A percentile compares a stretch with the other conserved stretches of the same genome.
Conservation (phyloP, 371 early-diverging fungal genomes). For the Syncephalastrum monosporum region DNA sequence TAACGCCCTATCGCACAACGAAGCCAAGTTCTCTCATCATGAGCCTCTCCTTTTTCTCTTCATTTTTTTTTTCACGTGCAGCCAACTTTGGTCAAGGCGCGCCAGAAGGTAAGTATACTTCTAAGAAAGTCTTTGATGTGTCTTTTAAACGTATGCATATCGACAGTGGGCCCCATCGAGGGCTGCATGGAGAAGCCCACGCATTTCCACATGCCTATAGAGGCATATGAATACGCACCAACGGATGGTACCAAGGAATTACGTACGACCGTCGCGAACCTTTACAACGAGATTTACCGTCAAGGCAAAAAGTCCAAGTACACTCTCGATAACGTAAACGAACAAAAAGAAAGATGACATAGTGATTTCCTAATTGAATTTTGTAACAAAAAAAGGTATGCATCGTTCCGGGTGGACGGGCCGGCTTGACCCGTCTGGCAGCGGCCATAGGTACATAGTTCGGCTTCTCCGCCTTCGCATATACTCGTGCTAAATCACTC, state of each 20-base stretch:
- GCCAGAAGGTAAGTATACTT: constrained; percentile 41
- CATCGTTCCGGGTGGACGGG: constrained; percentile 54
- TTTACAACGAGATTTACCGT: constrained; percentile 50
- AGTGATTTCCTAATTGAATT: background rate
- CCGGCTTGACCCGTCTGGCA: constrained; percentile 52
- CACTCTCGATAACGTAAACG: constrained; percentile 42
- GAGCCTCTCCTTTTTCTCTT: background rate
- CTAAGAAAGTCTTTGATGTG: too few species aligned
- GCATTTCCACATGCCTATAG: constrained; percentile 20
- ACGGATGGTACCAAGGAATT: constrained; percentile 36
- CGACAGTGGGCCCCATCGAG: constrained; percentile 35
- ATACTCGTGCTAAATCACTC: too few species aligned
- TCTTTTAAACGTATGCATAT: background rate
- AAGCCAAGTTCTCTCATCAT: too few species aligned
- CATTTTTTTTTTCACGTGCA: background rate
- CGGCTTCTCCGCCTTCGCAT: too few species aligned
- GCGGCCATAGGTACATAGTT: constrained; percentile 37
- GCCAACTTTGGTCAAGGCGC: constrained; percentile 59
- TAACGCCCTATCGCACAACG: too few species aligned
- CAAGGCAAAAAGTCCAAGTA: constrained; percentile 40
- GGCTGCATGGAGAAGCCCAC: constrained; percentile 39
- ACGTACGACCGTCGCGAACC: constrained; percentile 39
- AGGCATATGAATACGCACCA: constrained; percentile 39
- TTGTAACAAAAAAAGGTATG: constrained; percentile 22
- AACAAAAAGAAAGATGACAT: background rate